Conservation (phyloP, 2,329 filamentous ascomycete species). For the Clarireedia sp. region DNA sequence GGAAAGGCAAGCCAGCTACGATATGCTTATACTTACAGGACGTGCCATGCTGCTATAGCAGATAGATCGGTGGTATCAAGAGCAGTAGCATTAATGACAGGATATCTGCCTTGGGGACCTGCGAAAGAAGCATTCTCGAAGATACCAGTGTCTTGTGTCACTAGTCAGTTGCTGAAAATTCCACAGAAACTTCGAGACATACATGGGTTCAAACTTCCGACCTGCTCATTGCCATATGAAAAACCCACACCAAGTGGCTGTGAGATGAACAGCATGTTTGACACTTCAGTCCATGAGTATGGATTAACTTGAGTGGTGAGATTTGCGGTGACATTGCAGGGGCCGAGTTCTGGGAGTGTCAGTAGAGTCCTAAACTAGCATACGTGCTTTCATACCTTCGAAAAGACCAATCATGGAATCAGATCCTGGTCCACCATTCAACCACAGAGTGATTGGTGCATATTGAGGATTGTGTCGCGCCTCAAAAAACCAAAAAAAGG, state of each 20-base stretch:
- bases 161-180: background rate
- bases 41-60: slow-evolving; percentile 46
- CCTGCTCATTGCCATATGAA: slow-evolving; percentile 44
- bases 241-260: slow-evolving; percentile 62
- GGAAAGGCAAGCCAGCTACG: background rate
- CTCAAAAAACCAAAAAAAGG: slow-evolving; percentile 44
- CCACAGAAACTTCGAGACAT: background rate
- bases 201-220: slow-evolving; percentile 21
- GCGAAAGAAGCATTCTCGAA: slow-evolving; percentile 17
- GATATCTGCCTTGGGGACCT: slow-evolving; percentile 18
- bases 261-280: slow-evolving; percentile 43
- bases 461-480: slow-evolving; percentile 38
- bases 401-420: slow-evolving; percentile 49
- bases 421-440: slow-evolving; percentile 45
- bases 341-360: slow-evolving; percentile 29
- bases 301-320: slow-evolving; percentile 35
- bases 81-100: slow-evolving; percentile 35
- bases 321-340: slow-evolving; percentile 33
- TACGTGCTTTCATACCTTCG: slow-evolving; percentile 15
- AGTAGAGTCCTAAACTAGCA: background rate
- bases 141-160: slow-evolving; percentile 1
- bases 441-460: slow-evolving; percentile 43
- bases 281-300: slow-evolving; percentile 54
- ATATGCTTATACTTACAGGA: slow-evolving; percentile 28
- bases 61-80: slow-evolving; percentile 49